phyloP scores from a whole-genome alignment of 2,329 filamentous ascomycete genomes.

The Moelleriella libera region DNA sequence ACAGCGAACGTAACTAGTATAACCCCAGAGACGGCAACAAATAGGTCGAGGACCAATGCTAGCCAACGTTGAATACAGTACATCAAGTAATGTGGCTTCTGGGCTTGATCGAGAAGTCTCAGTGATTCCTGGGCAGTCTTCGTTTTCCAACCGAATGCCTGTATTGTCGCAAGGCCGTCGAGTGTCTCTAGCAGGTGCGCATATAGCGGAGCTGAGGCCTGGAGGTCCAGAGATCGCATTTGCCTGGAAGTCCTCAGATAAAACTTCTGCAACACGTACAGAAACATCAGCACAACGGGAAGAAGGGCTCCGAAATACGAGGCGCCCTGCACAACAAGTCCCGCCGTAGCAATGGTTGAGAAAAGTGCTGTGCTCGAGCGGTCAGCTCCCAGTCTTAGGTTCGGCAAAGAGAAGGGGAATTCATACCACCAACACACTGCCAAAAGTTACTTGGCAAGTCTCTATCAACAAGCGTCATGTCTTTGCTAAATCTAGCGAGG shows the following conservation, averaged over 20 bases:
- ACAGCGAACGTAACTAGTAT: constrained; percentile 29
- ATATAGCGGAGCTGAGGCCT: constrained; percentile 5
- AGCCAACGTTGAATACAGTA: constrained; percentile 37
- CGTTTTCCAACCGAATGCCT: constrained; percentile 5
- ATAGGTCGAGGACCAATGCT: constrained; percentile 29
- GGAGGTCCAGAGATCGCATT: constrained; percentile 4
- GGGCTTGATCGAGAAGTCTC: background rate
- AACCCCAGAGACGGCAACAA: constrained; percentile 28
- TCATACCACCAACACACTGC: no score
- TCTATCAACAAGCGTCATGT: no score
- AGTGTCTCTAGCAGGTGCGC: constrained; percentile 5
- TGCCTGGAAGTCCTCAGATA: constrained; percentile 7
- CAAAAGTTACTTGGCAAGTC: no score
- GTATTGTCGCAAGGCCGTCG: constrained; percentile 4
- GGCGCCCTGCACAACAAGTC: no score
- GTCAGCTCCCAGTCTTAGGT: no score
- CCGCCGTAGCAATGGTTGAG: no score
- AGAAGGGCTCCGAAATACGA: no score
- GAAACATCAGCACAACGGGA: no score
- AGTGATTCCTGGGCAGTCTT: background rate
- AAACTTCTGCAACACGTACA: constrained; percentile 7
- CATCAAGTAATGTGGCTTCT: constrained; percentile 21
- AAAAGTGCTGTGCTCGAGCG: no score
- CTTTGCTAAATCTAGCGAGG: no score
- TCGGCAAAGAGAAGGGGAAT: no score